Percentiles rank a stretch among this genome's conserved stretches.
Conservation (phyloP, 352 stramenopile species). For the Achlya hypogyna region DNA sequence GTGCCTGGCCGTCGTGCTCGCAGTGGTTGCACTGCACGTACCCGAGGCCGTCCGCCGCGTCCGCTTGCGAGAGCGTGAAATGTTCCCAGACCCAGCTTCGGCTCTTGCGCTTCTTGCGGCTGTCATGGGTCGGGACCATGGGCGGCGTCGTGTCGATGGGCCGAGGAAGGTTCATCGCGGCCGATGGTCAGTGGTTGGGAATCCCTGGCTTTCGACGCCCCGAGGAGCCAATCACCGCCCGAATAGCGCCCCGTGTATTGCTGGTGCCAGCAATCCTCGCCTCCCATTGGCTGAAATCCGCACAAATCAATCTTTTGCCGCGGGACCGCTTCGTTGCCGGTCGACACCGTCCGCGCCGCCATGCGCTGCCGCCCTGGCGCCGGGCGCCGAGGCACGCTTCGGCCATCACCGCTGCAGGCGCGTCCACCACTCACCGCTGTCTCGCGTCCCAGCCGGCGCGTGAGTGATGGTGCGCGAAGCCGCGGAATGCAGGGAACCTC, state of each 20-base stretch:
- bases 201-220: neutral
- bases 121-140: neutral
- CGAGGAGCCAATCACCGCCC: neutral
- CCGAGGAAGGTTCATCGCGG: neutral
- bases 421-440: too few relatives aligned
- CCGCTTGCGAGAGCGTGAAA: slow-evolving; percentile 1
- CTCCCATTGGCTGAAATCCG: neutral
- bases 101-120: slow-evolving; percentile 12
- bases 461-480: too few relatives aligned
- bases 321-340: too few relatives aligned
- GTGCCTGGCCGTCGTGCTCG: neutral
- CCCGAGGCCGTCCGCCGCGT: neutral
- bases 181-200: neutral
- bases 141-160: slow-evolving; percentile 3
- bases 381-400: too few relatives aligned
- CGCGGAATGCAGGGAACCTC: too few relatives aligned
- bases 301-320: too few relatives aligned
- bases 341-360: too few relatives aligned
- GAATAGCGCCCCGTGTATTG: neutral
- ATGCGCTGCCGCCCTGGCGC: too few relatives aligned
- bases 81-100: slow-evolving; percentile 18
- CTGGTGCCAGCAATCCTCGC: neutral
- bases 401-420: too few relatives aligned
- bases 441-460: too few relatives aligned
- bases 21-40: slow-evolving; percentile 15